Evolutionary conservation across 805 yeast genomes (phyloP).

Genomic region (Suhomyces canberraensis): DNA sequence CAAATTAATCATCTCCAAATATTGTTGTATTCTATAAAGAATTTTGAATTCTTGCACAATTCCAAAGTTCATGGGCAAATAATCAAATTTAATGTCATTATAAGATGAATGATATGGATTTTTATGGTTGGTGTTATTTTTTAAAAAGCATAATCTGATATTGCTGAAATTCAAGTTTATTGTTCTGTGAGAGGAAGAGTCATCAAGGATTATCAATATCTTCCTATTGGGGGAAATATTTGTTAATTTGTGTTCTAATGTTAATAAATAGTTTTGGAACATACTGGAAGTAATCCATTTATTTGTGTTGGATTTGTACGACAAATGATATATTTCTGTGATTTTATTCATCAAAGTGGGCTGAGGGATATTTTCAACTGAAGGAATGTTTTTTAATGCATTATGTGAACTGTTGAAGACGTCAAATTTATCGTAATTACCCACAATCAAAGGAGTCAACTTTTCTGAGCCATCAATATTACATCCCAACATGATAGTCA

Average conservation of each 20-base stretch:
- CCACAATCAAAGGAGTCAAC: constrained; percentile 57
- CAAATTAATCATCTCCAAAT: constrained; percentile 41
- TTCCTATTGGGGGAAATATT: constrained; percentile 41
- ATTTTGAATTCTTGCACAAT: constrained; percentile 60
- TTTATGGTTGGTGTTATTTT: constrained; percentile 36
- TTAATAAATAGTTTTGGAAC: constrained; percentile 59
- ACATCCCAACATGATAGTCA: constrained; percentile 59
- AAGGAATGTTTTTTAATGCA: constrained; percentile 15
- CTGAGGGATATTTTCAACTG: constrained; percentile 8
- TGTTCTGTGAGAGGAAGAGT: constrained; percentile 60
- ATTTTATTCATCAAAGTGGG: constrained; percentile 32
- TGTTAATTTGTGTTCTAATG: constrained; percentile 57
- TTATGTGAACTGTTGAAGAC: constrained; percentile 25
- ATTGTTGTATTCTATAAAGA: constrained; percentile 56
- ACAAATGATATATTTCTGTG: constrained; percentile 48
- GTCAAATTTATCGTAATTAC: constrained; percentile 50
- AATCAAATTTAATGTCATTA: constrained; percentile 49
- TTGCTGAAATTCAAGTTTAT: constrained; percentile 37
- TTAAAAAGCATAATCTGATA: constrained; percentile 34
- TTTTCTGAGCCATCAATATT: constrained; percentile 64
- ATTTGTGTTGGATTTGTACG: constrained; percentile 57
- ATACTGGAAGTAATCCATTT: constrained; percentile 62
- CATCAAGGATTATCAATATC: constrained; percentile 56
- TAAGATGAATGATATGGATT: constrained; percentile 31
- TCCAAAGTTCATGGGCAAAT: constrained; percentile 63